Percentiles rank a stretch among this genome's conserved stretches.
These are phyloP conservation scores for Candida frijolesensis DNA, from an alignment of 1,139 yeast species.

Conservation along the genomic window DNA sequence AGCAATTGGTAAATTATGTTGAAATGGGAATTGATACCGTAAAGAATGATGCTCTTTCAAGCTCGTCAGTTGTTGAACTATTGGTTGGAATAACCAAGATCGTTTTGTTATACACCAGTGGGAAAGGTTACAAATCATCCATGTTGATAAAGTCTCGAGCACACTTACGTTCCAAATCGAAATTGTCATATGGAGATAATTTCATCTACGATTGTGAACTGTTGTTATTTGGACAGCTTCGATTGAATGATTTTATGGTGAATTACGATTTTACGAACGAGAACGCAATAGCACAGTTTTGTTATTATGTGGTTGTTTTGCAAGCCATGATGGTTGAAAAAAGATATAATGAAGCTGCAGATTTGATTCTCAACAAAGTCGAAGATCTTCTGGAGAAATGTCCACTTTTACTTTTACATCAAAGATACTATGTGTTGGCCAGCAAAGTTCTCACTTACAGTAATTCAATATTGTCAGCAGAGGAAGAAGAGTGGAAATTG, in stretches of 20 bases:
- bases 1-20: conserved; percentile 36
- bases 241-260: conserved; percentile 18
- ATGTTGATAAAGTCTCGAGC: conserved; percentile 1
- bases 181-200: not conserved
- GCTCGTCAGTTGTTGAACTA: conserved; percentile 15
- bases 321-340: conserved; percentile 14
- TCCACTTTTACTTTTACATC: conserved; percentile 28
- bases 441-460: conserved; percentile 19
- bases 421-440: conserved; percentile 24
- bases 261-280: conserved; percentile 8
- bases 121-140: conserved; percentile 11
- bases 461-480: not conserved
- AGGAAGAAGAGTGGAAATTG: conserved; percentile 8
- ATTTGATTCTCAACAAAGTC: conserved; percentile 19
- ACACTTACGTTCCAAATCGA: not conserved
- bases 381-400: conserved; percentile 20
- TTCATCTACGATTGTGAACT: conserved; percentile 16
- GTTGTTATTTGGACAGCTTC: conserved; percentile 21
- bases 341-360: conserved; percentile 25
- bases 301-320: conserved; percentile 14
- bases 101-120: conserved; percentile 20
- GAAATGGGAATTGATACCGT: conserved; percentile 19
- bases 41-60: conserved; percentile 16
- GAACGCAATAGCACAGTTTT: conserved; percentile 12
- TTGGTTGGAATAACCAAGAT: conserved; percentile 19